phyloP scores from a whole-genome alignment of 495 filamentous ascomycete genomes.

The Pseudotulostoma volvatum region DNA sequence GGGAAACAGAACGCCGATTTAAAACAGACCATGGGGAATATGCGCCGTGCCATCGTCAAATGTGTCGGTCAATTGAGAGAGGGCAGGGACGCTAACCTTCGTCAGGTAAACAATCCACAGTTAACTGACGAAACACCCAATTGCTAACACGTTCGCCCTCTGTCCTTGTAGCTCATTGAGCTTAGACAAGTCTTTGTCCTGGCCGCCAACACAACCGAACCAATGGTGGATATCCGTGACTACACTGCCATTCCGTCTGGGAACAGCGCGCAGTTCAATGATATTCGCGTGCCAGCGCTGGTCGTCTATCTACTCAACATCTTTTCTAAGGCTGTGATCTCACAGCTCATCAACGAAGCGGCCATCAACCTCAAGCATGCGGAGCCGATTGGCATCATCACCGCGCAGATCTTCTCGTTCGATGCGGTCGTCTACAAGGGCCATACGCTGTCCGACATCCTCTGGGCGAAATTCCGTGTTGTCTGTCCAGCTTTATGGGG shows the following conservation, averaged over 20 bases:
- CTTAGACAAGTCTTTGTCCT: too few relatives aligned
- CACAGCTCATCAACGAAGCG: conserved; percentile 61
- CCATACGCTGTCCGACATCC: conserved; percentile 59
- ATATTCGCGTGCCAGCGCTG: conserved; percentile 47
- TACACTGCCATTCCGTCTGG: conserved; percentile 45
- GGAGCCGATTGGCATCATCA: conserved; percentile 66
- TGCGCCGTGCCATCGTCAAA: conserved; percentile 54
- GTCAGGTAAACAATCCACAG: too few relatives aligned
- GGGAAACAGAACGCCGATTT: conserved; percentile 35
- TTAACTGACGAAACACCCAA: conserved; percentile 3
- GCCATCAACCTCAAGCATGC: conserved; percentile 52
- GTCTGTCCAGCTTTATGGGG: conserved; percentile 80
- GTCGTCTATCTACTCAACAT: conserved; percentile 74
- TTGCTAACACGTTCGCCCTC: too few relatives aligned
- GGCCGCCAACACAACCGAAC: too few relatives aligned
- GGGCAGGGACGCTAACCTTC: conserved; percentile 41
- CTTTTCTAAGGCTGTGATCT: conserved; percentile 60
- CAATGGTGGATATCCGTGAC: conserved; percentile 45
- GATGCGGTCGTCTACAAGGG: conserved; percentile 52
- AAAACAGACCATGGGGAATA: conserved; percentile 54
- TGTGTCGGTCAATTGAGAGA: conserved; percentile 58
- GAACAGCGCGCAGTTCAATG: conserved; percentile 25
- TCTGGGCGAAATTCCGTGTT: conserved; percentile 72
- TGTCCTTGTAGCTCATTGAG: neutral
- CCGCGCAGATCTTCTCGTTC: conserved; percentile 56